Base-by-base conservation (phyloP, 768 basidiomycete genomes). In the Tricholoma sp. region DNA sequence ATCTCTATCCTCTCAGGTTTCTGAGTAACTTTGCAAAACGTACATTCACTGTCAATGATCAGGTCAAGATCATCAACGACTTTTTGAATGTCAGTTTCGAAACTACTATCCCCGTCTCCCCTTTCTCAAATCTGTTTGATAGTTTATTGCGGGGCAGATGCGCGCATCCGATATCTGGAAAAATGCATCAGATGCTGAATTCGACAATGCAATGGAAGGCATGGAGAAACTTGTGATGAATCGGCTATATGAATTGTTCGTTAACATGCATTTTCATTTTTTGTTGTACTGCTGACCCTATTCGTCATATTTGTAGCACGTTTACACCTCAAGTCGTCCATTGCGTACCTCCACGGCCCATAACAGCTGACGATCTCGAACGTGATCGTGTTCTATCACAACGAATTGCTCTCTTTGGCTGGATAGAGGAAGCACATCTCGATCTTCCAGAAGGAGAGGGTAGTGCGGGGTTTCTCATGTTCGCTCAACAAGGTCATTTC, bases 141-240 rank as follows among this genome's bases (percentile, higher is more conserved):
- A 96, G 91, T 99, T 99, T 68, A 98, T 99, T 63, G 76, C 88
- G 0, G 77, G 72, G 33, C 90, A 89, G 67, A 99, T 99, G 97
- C 77, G 87, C 18, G 83, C 85, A 57, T 79, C 80, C 29, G 93
- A 94, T 18, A 74, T 89, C 0, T 98, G 94, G 95, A 83, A 83
- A 65, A 84, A 84, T 57, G 81, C 81, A 1, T 78, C 85, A 2
- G 86, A 92, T 18, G 73, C 76, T 6, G 94, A 98, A 69, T 98
- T 99, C 61, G 97, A 98, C 53, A 95, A 96, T 64, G 93, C 94
- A 0, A 83, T 94, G 77, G 97, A 99, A 72, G 95, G 94, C 52
- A 98, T 98, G 93, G 97, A 99, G 78, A 99, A 99, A 71, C 81
- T 99, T 6, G 97, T 99, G 62, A 98, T 99, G 97, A 99, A 98